Evolutionary conservation across 495 filamentous ascomycete species (phyloP).

Genomic region (Tuber umbilicatum): DNA sequence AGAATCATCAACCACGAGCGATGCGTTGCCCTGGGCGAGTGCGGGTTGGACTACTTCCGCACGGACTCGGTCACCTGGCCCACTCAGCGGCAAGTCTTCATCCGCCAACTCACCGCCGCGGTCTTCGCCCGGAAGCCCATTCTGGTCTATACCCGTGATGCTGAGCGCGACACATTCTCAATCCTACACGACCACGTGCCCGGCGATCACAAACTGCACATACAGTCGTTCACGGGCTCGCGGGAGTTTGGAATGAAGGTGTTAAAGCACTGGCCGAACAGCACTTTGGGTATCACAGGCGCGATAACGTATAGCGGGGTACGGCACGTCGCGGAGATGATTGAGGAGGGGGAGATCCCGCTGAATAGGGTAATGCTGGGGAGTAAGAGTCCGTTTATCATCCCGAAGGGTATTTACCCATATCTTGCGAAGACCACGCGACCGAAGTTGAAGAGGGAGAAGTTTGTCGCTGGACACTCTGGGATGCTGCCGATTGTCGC

Average conservation of each 20-base stretch:
- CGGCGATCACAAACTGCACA: constrained; percentile 11
- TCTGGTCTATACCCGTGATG: constrained; percentile 13
- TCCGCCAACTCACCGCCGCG: constrained; percentile 3
- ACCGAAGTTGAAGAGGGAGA: constrained; percentile 3
- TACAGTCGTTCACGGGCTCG: constrained; percentile 19
- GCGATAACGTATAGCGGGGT: constrained; percentile 2
- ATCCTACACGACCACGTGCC: constrained; percentile 15
- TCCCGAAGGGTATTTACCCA: constrained; percentile 3
- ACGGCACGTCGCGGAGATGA: constrained; percentile 6
- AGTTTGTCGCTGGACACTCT: constrained; percentile 13
- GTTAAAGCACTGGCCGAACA: constrained; percentile 10
- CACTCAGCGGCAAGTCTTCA: constrained; percentile 11
- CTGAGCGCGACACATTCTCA: constrained; percentile 8
- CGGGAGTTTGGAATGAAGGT: constrained; percentile 10
- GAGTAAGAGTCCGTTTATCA: constrained; percentile 15
- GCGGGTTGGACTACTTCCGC: constrained; percentile 14
- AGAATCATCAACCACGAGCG: constrained; percentile 52
- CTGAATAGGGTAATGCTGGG: constrained; percentile 11
- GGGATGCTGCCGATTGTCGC: constrained; percentile 13
- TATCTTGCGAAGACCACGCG: constrained; percentile 5
- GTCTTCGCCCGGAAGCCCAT: constrained; percentile 7
- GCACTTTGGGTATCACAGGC: constrained; percentile 11
- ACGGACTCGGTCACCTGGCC: neutral
- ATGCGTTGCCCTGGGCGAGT: constrained; percentile 51
- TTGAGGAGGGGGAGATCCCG: constrained; percentile 11